Evolutionary conservation across 1,284 basidiomycete species (phyloP).

Genomic region (Xanthoconium separans): DNA sequence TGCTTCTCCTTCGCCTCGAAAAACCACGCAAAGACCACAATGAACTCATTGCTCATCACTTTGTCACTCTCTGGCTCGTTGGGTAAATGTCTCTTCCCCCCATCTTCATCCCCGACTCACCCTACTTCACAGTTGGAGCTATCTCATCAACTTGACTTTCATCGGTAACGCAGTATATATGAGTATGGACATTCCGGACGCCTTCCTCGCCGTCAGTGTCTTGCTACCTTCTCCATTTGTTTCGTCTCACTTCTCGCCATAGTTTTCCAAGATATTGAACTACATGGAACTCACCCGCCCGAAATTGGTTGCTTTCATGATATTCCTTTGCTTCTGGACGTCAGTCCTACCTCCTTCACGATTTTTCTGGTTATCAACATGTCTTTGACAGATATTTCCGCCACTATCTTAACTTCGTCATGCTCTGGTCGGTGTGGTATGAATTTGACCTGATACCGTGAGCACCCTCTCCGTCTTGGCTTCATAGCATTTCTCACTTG

Average conservation of each 20-base stretch:
- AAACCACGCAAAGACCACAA: constrained; percentile 92
- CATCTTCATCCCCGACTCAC: constrained; percentile 10
- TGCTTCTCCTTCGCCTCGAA: constrained; percentile 83
- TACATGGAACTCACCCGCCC: constrained; percentile 72
- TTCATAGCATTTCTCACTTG: not conserved
- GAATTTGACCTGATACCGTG: constrained; percentile 83
- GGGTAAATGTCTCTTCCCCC: constrained; percentile 48
- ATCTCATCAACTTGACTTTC: constrained; percentile 76
- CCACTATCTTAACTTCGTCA: constrained; percentile 87
- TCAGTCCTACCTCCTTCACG: constrained; percentile 40
- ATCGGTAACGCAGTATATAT: constrained; percentile 94
- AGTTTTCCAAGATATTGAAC: constrained; percentile 86
- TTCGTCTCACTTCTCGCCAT: constrained; percentile 5
- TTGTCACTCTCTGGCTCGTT: constrained; percentile 95
- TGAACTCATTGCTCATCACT: constrained; percentile 86
- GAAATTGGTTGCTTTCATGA: constrained; percentile 65
- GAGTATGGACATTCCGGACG: constrained; percentile 96
- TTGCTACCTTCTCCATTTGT: not conserved
- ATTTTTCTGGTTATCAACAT: not conserved
- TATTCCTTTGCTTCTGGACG: constrained; percentile 83
- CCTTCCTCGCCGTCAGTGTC: constrained; percentile 76
- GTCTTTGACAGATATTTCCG: constrained; percentile 79
- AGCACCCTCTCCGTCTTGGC: constrained; percentile 33
- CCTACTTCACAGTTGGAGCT: constrained; percentile 72
- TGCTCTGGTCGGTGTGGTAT: constrained; percentile 85